Conservation (phyloP, 768 basidiomycete genomes). For the Trichaptum fuscoviolaceum region DNA sequence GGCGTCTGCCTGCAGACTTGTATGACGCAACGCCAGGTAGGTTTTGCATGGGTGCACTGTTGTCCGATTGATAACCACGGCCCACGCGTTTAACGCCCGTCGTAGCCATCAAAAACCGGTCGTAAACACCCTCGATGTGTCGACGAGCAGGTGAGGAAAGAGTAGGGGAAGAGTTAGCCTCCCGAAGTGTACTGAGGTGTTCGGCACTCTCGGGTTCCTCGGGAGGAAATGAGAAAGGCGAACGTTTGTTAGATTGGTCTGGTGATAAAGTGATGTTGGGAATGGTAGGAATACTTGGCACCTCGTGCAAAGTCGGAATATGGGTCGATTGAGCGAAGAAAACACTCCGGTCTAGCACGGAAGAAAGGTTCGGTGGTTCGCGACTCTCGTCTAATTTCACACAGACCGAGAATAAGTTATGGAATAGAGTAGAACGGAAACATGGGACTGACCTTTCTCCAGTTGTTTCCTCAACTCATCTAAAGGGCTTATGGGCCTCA, state of each 20-base stretch:
- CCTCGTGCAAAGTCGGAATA: conserved; percentile 31
- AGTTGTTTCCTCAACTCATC: conserved; percentile 61
- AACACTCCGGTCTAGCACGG: conserved; percentile 62
- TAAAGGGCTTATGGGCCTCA: conserved; percentile 63
- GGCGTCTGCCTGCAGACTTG: conserved; percentile 21
- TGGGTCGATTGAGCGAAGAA: conserved; percentile 53
- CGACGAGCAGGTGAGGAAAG: conserved; percentile 47
- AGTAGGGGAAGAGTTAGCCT: conserved; percentile 4
- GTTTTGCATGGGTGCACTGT: conserved; percentile 38
- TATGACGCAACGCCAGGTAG: conserved; percentile 25
- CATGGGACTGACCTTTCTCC: conserved; percentile 45
- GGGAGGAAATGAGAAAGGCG: neutral
- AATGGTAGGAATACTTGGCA: conserved; percentile 25
- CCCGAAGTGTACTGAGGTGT: conserved; percentile 4
- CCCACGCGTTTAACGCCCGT: conserved; percentile 76
- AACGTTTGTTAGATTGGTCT: neutral
- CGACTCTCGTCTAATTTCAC: conserved; percentile 12
- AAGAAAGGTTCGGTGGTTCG: conserved; percentile 50
- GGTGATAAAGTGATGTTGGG: neutral
- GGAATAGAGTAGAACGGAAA: neutral
- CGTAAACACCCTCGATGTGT: conserved; percentile 70
- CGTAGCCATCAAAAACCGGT: conserved; percentile 78
- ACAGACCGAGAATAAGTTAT: no score
- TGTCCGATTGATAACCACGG: conserved; percentile 76
- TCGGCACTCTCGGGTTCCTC: neutral